phyloP scores from a whole-genome alignment of 225 moss, liverwort and hornwort genomes.

The Bryoerythrophyllum caledonicum region DNA sequence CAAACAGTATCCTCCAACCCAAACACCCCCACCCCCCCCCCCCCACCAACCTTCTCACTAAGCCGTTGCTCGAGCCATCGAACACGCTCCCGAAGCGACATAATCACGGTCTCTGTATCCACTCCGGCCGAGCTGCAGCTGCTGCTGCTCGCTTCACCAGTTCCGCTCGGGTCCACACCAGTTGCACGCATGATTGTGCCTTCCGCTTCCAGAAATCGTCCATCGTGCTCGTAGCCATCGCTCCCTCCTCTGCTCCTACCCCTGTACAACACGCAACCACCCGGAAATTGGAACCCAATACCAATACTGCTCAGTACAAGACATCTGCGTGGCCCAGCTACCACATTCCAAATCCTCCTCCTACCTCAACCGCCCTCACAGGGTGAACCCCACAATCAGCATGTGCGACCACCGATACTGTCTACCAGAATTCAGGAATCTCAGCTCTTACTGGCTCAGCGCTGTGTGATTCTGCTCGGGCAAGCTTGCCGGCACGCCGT shows the following conservation, averaged over 20 bases:
- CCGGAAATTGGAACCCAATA: not conserved
- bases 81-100: constrained; percentile 86
- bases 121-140: constrained; percentile 86
- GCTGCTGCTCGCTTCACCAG: constrained; percentile 98
- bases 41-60: constrained; percentile 87
- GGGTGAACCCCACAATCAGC: not conserved
- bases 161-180: constrained; percentile 72
- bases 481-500: constrained; percentile 58
- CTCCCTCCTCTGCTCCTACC: constrained; percentile 66
- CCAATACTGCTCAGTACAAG: not conserved
- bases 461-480: constrained; percentile 63
- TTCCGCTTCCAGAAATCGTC: constrained; percentile 83
- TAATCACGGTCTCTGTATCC: constrained; percentile 93
- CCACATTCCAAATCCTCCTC: not conserved
- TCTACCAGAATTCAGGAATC: not conserved
- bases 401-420: constrained; percentile 16
- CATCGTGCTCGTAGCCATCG: constrained; percentile 83
- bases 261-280: constrained; percentile 35
- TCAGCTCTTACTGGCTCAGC: constrained; percentile 60
- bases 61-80: constrained; percentile 99
- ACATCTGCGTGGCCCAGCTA: not conserved
- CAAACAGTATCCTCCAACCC: not conserved
- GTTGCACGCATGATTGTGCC: constrained; percentile 78
- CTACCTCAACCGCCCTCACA: not conserved
- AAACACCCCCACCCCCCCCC: not conserved